Conservation (phyloP, 1,139 yeast genomes). For the Magnusiomyces paraingens region DNA sequence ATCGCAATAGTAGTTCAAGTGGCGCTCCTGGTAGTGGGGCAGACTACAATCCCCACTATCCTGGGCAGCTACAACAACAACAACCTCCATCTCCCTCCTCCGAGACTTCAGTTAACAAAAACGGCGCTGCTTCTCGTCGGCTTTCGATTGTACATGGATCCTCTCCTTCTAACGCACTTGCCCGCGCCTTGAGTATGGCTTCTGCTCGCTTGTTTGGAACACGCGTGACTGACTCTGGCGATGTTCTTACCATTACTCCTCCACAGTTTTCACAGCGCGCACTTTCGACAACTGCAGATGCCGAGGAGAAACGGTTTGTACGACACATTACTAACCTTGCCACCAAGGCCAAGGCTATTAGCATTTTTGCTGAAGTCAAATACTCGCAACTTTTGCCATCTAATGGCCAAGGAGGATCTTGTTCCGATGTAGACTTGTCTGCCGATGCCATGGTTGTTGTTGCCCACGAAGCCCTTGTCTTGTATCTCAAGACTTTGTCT, state of each 20-base stretch:
- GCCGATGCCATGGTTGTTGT: slow-evolving; percentile 53
- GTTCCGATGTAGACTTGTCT: slow-evolving; percentile 39
- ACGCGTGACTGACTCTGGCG: slow-evolving; percentile 23
- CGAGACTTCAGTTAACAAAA: slow-evolving; percentile 5
- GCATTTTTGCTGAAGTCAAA: slow-evolving; percentile 85
- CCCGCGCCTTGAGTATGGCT: slow-evolving; percentile 82
- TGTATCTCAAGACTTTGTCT: slow-evolving; percentile 78
- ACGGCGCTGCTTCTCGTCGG: slow-evolving; percentile 22
- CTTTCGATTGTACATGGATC: slow-evolving; percentile 40
- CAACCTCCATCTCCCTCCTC: slow-evolving; percentile 9
- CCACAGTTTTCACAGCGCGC: slow-evolving; percentile 27
- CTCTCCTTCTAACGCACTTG: slow-evolving; percentile 82
- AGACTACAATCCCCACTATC: background rate
- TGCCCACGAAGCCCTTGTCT: slow-evolving; percentile 80
- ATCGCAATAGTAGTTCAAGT: background rate
- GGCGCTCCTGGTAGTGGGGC: background rate
- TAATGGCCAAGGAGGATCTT: slow-evolving; percentile 23
- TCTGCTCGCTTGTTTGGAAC: slow-evolving; percentile 79
- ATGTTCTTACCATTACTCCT: slow-evolving; percentile 31
- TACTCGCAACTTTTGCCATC: slow-evolving; percentile 75
- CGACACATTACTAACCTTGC: slow-evolving; percentile 65
- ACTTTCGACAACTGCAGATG: slow-evolving; percentile 21
- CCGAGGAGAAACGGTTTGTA: slow-evolving; percentile 37
- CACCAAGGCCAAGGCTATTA: slow-evolving; percentile 85
- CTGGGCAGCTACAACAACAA: slow-evolving; percentile 2